phyloP scores from a whole-genome alignment of 2,329 filamentous ascomycete genomes.

The Akanthomyces dipterigenus region DNA sequence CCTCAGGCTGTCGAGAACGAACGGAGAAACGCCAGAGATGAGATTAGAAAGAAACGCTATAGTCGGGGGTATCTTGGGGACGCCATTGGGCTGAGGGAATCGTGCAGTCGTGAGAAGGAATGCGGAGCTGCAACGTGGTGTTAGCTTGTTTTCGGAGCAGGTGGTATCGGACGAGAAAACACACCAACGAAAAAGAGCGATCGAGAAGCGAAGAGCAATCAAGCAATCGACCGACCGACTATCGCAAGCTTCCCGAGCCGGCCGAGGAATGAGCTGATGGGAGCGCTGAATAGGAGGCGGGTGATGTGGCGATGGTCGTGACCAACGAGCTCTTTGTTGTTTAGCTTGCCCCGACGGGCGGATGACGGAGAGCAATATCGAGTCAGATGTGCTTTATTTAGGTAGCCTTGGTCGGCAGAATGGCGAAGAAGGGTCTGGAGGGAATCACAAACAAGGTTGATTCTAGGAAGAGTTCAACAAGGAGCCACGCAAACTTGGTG shows the following conservation, averaged over 20 bases:
- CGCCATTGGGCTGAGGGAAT: slow-evolving; percentile 24
- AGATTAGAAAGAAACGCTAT: slow-evolving; percentile 11
- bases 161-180: not conserved
- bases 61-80: slow-evolving; percentile 20
- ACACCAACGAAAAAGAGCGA: not conserved
- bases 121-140: slow-evolving; percentile 9
- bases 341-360: slow-evolving; percentile 11
- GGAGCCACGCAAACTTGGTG: not conserved
- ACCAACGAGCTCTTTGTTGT: not conserved
- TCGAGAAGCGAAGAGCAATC: not conserved
- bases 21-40: slow-evolving; percentile 2
- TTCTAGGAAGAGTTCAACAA: not conserved
- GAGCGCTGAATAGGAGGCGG: not conserved
- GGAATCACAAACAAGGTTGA: not conserved
- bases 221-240: not conserved
- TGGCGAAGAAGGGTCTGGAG: not conserved
- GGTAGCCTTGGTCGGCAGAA: not conserved
- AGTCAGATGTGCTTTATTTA: not conserved
- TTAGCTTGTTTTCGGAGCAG: not conserved
- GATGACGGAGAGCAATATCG: not conserved
- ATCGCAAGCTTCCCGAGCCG: not conserved
- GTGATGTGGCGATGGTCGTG: not conserved
- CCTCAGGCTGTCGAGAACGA: not conserved
- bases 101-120: slow-evolving; percentile 15
- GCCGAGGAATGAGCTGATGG: not conserved